Conservation (phyloP, 2,329 filamentous ascomycete species). For the Ophioceras dolichostomum region DNA sequence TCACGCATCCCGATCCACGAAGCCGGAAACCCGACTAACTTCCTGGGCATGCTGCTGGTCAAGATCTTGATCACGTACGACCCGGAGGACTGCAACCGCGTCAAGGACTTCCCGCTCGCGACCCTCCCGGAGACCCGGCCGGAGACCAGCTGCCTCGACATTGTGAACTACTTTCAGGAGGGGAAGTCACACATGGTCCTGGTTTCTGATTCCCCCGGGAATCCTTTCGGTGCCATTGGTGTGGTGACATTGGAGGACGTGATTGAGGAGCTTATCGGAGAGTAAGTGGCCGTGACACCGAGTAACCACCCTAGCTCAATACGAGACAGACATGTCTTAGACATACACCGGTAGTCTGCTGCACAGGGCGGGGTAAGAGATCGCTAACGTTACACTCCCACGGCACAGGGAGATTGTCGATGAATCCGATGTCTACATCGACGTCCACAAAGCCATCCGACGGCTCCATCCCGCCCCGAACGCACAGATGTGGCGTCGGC, state of each 20-base stretch:
- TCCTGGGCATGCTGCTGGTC: slow-evolving; percentile 94
- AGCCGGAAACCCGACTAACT: slow-evolving; percentile 71
- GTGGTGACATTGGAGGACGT: slow-evolving; percentile 96
- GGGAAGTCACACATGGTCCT: slow-evolving; percentile 98
- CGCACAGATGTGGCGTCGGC: slow-evolving; percentile 38
- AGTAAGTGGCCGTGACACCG: no score
- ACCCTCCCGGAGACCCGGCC: slow-evolving; percentile 90
- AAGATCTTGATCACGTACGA: slow-evolving; percentile 99
- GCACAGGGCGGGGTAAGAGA: no score
- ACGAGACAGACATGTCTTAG: no score
- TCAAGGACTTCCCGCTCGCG: slow-evolving; percentile 83
- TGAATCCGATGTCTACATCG: slow-evolving; percentile 95
- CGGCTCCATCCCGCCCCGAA: slow-evolving; percentile 77
- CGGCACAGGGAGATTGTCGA: slow-evolving; percentile 84
- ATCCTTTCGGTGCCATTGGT: slow-evolving; percentile 78
- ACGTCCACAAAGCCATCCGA: slow-evolving; percentile 95
- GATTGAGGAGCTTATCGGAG: slow-evolving; percentile 96
- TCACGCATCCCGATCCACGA: slow-evolving; percentile 92
- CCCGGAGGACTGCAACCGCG: slow-evolving; percentile 77
- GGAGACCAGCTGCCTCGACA: slow-evolving; percentile 93
- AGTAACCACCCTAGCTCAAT: no score
- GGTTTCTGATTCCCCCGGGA: slow-evolving; percentile 82
- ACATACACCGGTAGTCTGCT: no score
- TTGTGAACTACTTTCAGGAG: slow-evolving; percentile 99
- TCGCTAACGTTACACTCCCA: no score